phyloP scores from a whole-genome alignment of 805 yeast species.

The Wickerhamomyces silvicola region DNA sequence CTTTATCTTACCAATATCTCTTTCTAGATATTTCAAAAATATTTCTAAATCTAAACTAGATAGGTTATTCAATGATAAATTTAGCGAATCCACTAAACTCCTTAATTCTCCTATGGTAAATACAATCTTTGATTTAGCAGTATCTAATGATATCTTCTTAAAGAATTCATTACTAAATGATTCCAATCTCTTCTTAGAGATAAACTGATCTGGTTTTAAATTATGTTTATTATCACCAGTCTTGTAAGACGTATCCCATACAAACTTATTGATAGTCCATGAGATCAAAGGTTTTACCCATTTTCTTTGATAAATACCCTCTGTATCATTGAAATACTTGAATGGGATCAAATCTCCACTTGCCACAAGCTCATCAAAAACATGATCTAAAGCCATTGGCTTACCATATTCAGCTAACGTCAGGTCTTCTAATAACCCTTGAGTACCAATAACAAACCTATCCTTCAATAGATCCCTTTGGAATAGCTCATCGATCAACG shows the following conservation, averaged over 20 bases:
- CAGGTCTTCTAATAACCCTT: slow-evolving; percentile 21
- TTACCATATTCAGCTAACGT: slow-evolving; percentile 24
- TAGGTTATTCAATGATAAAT: slow-evolving; percentile 4
- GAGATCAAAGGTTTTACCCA: slow-evolving; percentile 19
- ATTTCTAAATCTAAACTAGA: slow-evolving; percentile 17
- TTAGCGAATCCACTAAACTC: slow-evolving; percentile 3
- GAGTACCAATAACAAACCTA: slow-evolving; percentile 21
- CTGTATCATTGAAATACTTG: slow-evolving; percentile 15
- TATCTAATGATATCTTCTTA: slow-evolving; percentile 1
- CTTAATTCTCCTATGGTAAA: slow-evolving; percentile 11
- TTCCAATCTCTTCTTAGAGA: slow-evolving; percentile 15
- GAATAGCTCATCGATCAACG: slow-evolving; percentile 19
- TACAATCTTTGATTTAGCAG: slow-evolving; percentile 6
- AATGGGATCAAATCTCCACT: slow-evolving; percentile 24
- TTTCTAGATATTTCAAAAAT: slow-evolving; percentile 13
- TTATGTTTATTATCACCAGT: slow-evolving; percentile 10
- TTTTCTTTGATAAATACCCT: slow-evolving; percentile 14
- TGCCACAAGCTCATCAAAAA: slow-evolving; percentile 25
- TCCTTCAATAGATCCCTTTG: slow-evolving; percentile 6
- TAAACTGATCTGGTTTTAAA: slow-evolving; percentile 14
- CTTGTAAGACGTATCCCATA: slow-evolving; percentile 19
- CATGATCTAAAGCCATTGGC: slow-evolving; percentile 31
- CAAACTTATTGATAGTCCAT: slow-evolving; percentile 18
- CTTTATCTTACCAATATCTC: slow-evolving; percentile 14
- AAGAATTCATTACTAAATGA: slow-evolving; percentile 7